Conservation (phyloP, 2,329 filamentous ascomycete genomes). For the Microcyclosporella mali region DNA sequence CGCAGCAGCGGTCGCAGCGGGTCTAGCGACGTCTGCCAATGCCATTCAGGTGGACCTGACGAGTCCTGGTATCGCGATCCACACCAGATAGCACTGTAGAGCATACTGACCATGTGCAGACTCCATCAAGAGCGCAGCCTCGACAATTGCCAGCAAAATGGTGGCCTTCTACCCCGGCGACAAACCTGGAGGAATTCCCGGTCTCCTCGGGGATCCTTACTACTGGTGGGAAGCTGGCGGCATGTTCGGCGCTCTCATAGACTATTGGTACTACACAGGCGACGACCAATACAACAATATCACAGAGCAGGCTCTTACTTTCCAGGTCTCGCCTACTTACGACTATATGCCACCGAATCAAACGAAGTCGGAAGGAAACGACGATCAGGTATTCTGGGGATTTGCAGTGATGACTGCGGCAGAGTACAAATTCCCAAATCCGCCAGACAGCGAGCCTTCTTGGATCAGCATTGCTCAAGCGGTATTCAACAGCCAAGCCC, state of each 20-base stretch:
- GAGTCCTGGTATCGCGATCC: not conserved
- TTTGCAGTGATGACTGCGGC: conserved; percentile 51
- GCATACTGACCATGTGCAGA: conserved; percentile 17
- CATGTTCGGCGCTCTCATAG: conserved; percentile 61
- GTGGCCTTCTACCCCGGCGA: conserved; percentile 50
- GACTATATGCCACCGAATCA: conserved; percentile 52
- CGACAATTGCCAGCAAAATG: conserved; percentile 39
- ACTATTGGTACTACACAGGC: conserved; percentile 65
- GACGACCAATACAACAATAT: conserved; percentile 58
- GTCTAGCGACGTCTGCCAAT: not conserved
- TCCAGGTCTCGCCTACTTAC: conserved; percentile 50
- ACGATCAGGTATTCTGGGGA: conserved; percentile 54
- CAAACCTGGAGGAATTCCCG: conserved; percentile 45
- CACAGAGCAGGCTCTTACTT: conserved; percentile 52
- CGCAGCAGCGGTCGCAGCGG: not conserved
- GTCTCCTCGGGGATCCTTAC: conserved; percentile 56
- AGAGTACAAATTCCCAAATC: conserved; percentile 43
- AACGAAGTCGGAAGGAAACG: conserved; percentile 41
- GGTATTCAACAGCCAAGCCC: conserved; percentile 33
- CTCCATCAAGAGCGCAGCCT: conserved; percentile 41
- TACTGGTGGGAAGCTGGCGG: conserved; percentile 66
- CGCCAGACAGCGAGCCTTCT: conserved; percentile 33
- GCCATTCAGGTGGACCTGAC: not conserved
- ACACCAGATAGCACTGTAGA: no score
- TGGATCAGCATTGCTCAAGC: conserved; percentile 40